phyloP scores from a whole-genome alignment of 1,284 basidiomycete species.

The Papiliotrema nemorosa region DNA sequence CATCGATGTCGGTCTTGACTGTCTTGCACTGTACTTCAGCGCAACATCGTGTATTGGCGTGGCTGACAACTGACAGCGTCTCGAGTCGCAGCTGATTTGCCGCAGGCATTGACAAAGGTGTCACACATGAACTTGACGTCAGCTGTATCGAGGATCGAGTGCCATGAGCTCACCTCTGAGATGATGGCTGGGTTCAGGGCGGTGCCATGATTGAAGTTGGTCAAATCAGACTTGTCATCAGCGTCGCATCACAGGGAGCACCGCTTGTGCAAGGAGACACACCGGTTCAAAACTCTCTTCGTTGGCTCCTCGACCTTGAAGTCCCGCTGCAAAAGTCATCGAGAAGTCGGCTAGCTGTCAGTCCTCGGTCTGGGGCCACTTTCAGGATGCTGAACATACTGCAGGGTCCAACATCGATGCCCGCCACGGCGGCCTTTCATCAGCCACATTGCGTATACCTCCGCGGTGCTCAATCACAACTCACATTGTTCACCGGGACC shows the following conservation, averaged over 20 bases:
- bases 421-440: constrained; percentile 3
- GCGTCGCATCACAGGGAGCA: neutral
- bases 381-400: constrained; percentile 16
- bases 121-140: constrained; percentile 31
- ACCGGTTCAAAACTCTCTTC: constrained; percentile 33
- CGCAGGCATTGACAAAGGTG: constrained; percentile 43
- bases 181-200: constrained; percentile 59
- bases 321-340: constrained; percentile 61
- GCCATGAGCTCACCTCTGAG: constrained; percentile 44
- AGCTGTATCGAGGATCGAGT: neutral
- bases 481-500: constrained; percentile 2
- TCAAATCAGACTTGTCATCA: constrained; percentile 13
- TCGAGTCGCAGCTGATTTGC: constrained; percentile 23
- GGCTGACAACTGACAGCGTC: constrained; percentile 12
- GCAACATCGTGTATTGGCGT: neutral
- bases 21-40: constrained; percentile 15
- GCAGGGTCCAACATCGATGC: constrained; percentile 21
- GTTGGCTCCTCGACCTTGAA: constrained; percentile 60
- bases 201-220: constrained; percentile 27
- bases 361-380: neutral
- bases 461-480: neutral
- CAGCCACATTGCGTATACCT: neutral
- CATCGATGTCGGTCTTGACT: constrained; percentile 24
- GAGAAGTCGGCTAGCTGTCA: constrained; percentile 34
- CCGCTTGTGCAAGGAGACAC: constrained; percentile 3